Percentiles rank a stretch among this genome's conserved stretches.
Evolutionary conservation across 148 eudicot species (phyloP).

Genomic region (Diospyros lotus): DNA sequence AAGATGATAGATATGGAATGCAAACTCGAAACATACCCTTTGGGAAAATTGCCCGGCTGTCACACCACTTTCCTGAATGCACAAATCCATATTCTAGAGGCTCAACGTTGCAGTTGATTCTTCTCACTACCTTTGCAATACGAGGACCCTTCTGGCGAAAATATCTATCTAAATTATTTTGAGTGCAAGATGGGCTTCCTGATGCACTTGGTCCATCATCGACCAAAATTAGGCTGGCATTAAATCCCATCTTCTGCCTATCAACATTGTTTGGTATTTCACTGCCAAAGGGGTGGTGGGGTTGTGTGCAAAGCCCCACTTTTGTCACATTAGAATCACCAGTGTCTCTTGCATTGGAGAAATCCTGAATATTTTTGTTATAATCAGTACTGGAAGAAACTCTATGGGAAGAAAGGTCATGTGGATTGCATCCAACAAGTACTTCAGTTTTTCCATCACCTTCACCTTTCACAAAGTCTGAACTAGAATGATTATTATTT

Average conservation of each 20-base stretch:
- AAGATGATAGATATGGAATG: conserved; percentile 2
- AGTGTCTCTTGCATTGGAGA: conserved; percentile 25
- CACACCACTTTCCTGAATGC: conserved; percentile 73
- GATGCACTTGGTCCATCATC: conserved; percentile 39
- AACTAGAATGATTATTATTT: conserved; percentile 30
- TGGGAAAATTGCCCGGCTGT: conserved; percentile 78
- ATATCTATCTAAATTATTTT: conserved; percentile 49
- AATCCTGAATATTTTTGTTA: conserved; percentile 30
- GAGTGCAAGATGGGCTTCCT: conserved; percentile 51
- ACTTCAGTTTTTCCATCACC: conserved; percentile 28
- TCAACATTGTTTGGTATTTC: conserved; percentile 32
- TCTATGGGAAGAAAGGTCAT: conserved; percentile 26
- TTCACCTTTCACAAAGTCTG: conserved; percentile 31
- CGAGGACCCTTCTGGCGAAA: conserved; percentile 88
- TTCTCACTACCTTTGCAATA: conserved; percentile 81
- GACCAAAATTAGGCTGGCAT: conserved; percentile 25
- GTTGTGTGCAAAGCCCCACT: conserved; percentile 14
- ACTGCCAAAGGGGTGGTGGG: conserved; percentile 18
- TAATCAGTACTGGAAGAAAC: conserved; percentile 27
- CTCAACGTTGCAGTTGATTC: conserved; percentile 79
- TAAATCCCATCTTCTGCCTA: conserved; percentile 29
- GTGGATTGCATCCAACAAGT: conserved; percentile 24
- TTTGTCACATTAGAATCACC: conserved; percentile 25
- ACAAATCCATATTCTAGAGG: conserved; percentile 65
- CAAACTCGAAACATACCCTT: conserved; percentile 52